Base-by-base conservation (phyloP, 2,329 filamentous ascomycete genomes). In the Aspergillus clavatus region DNA sequence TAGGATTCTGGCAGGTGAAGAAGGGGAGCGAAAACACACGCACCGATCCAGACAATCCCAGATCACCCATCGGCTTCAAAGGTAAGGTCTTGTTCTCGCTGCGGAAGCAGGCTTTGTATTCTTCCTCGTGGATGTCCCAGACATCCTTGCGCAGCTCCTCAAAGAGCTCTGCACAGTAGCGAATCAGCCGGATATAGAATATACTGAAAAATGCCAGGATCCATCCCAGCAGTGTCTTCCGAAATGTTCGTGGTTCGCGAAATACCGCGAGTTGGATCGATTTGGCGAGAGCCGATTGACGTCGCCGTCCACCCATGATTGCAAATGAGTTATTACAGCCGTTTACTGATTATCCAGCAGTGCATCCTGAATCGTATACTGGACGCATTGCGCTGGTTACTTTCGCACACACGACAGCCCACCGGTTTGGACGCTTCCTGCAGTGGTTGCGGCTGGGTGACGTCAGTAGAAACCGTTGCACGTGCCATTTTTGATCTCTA, bases 1-100 rank as follows among this genome's bases (percentile, higher is more conserved):
- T n/a, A n/a, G n/a, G n/a, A n/a, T n/a, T n/a, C n/a, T n/a, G n/a
- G n/a, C n/a, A n/a, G n/a, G n/a, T n/a, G n/a, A 23, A 33, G 2
- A 45, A 22, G 18, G 7, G 8, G 18, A 18, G 0, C 42, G 21
- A 22, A 22, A 48, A 1, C 5, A 35, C 3, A 41, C 54, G 19
- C 63, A 80, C 76, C 18, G 84, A 87, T 39, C 86, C 86, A 22
- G 82, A 86, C 60, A 86, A 87, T 2, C 85, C 85, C 66, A 89
- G 73, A 58, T 87, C 83, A 1, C 82, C 84, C 48, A 84, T 76
- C 1, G 81, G 64, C 2, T 75, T 65, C 24, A 87, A 66, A 0
- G 70, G 63, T 43, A 62, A 63, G 35, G 60, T 65, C 50, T 67
- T 67, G 44, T 61, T 66, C 53, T 68, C 63, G 24, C 60, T 65